Evolutionary conservation across 1,284 basidiomycete species (phyloP), one percentile per base, ranked within the genome.

Genomic region (Irpex rosettiformis): DNA sequence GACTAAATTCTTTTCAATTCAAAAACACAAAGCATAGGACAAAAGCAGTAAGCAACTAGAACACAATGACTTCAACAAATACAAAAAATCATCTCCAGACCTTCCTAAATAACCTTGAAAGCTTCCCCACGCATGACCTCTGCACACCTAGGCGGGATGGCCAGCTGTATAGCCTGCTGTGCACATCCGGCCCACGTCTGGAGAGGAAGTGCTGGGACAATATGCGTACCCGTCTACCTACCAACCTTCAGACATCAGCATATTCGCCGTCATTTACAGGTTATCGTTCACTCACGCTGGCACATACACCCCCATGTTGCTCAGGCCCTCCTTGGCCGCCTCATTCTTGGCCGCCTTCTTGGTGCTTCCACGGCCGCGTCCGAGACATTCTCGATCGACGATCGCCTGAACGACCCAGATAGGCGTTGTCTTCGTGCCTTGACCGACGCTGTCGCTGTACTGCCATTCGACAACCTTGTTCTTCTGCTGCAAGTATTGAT

Each of bases 281-380:
- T 29, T 3, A 48, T 21, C 53, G 25, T 18, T n/a, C 43, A 70
- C 72, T 51, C 55, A 73, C 73, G 16, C 27, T 27, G 67, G 64
- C 49, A 70, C 69, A 40, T 66, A 55, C 37, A 72, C 66, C 21
- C 72, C 72, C 59, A 74, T 63, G 48, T 60, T 64, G 48, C 58
- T 59, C 48, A 75, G 69, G 45, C 72, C 72, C 57, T 70, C 61
- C 64, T 74, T 73, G n/a, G 72, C 73, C 24, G 73, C 73, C 66
- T 75, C 89, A 66, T 90, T 90, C 67, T 85, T 79, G 1, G 89
- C 89, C 2, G 80, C 79, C 69, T 87, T 89, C 79, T 91, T 91
- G 51, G 88, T 89, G 63, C 78, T 82, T 6, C 88, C 89, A 56
- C 73, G 77, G 1, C 89, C 89, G 13, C 67, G 68, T 2, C 88